These are phyloP conservation scores for Sclerotinia subarctica DNA, from an alignment of 2,329 filamentous ascomycete species.

Conservation along the genomic window DNA sequence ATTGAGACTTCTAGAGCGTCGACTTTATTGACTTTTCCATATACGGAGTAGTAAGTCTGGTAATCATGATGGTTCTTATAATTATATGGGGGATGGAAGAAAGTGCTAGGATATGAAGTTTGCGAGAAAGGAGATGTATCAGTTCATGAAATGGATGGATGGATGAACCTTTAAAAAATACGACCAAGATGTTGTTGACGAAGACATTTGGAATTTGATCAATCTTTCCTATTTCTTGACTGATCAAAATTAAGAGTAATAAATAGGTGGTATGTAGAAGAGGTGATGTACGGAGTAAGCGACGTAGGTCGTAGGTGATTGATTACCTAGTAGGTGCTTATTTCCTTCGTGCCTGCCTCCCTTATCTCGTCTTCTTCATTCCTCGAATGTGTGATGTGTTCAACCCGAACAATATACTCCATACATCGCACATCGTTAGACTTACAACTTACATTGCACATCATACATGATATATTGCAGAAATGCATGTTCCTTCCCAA, in stretches of 20 bases:
- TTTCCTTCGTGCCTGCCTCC: no score
- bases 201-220: neutral
- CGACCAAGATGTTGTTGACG: neutral
- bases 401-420: neutral
- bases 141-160: neutral
- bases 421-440: neutral
- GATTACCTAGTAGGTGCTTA: no score
- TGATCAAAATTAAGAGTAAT: neutral
- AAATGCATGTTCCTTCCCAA: neutral
- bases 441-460: neutral
- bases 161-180: neutral
- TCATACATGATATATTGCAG: neutral
- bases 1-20: slow-evolving; percentile 6
- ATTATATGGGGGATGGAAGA: neutral
- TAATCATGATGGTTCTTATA: no score
- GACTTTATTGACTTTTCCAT: neutral
- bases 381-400: no score
- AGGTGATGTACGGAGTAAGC: no score
- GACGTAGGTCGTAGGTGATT: no score
- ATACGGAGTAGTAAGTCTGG: no score
- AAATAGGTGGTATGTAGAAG: neutral
- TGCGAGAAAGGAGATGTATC: neutral
- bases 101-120: neutral
- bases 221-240: neutral
- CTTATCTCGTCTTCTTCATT: no score